Percentiles rank a stretch among this genome's conserved stretches.
phyloP scores from a whole-genome alignment of 352 stramenopile genomes.

The Hyaloperonospora arabidopsidis region DNA sequence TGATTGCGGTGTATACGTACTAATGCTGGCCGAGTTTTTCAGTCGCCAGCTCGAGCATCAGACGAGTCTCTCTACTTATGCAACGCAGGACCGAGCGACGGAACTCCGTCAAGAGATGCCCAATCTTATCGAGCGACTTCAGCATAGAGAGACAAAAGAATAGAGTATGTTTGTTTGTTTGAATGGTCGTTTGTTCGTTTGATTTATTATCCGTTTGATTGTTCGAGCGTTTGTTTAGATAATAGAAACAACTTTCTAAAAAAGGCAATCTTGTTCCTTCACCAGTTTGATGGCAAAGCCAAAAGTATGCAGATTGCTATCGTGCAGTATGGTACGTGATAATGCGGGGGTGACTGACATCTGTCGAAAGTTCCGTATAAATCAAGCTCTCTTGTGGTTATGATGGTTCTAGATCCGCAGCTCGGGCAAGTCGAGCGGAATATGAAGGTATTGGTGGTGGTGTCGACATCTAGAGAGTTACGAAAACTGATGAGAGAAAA shows the following conservation, averaged over 20 bases:
- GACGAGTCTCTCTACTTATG: constrained; percentile 33
- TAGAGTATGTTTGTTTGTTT: no score
- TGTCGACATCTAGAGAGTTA: no score
- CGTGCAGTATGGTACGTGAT: constrained; percentile 60
- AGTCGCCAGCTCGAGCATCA: constrained; percentile 17
- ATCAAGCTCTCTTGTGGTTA: neutral
- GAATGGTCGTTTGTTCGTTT: no score
- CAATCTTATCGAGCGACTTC: constrained; percentile 28
- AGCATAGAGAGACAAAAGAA: neutral
- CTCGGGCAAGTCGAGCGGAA: constrained; percentile 60
- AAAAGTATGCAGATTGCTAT: constrained; percentile 56
- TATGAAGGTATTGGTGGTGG: constrained; percentile 37
- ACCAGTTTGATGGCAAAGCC: no score
- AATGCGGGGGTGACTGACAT: neutral
- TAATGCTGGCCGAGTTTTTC: constrained; percentile 58
- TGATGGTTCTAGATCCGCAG: constrained; percentile 43
- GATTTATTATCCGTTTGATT: neutral
- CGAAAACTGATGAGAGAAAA: neutral
- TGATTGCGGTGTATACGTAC: constrained; percentile 78
- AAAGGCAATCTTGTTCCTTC: no score
- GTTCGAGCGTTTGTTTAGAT: constrained; percentile 12
- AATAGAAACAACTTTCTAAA: no score
- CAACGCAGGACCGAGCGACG: constrained; percentile 43
- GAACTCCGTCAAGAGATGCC: constrained; percentile 43
- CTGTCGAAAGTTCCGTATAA: neutral